Base-by-base conservation (phyloP, 805 yeast species). In the Pichia californica region DNA sequence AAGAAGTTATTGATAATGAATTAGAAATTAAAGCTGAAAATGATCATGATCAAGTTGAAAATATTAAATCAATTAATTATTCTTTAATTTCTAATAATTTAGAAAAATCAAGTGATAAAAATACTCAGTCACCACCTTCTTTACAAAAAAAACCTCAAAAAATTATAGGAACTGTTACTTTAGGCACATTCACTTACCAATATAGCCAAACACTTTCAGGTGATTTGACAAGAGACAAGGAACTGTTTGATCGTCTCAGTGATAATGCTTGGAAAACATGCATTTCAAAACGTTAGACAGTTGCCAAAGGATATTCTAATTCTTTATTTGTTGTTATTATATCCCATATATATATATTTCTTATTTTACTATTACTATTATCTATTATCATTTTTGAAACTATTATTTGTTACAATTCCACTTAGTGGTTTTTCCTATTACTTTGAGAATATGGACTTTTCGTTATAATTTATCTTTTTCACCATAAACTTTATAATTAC, bases 221-320 rank as follows among this genome's bases (percentile, higher is more conserved):
- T 11, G 42, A 52, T 35, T 8, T 31, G 11, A 45, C 35, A 0
- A 31, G 39, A 16, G 58, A 50, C 26, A 48, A 37, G 21, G 49
- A 50, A 29, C 44, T 46, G 15, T 59, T 56, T 43, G 36, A 46
- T 18, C 46, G 50, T n/a, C 41, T 56, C 9, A 48, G 53, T 36
- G 51, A 47, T 5, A 45, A 45, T 20, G 48, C 56, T 5, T 59
- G 57, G 52, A 54, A 57, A 18, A 26, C 48, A 13, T 41, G 48
- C 14, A 21, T 41, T 16, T 11, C 47, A 7, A 44, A 44, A 27
- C 43, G 31, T 3, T 40, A 30, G 18, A 11, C 13, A 11, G 7
- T 20, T n/a, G n/a, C n/a, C n/a, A n/a, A n/a, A n/a, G n/a, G n/a
- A n/a, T n/a, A n/a, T n/a, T n/a, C n/a, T n/a, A n/a, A n/a, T n/a